A percentile compares a stretch with the other conserved stretches of the same genome.
phyloP scores from a whole-genome alignment of 2,329 filamentous ascomycete species.

The Phoma sp. region DNA sequence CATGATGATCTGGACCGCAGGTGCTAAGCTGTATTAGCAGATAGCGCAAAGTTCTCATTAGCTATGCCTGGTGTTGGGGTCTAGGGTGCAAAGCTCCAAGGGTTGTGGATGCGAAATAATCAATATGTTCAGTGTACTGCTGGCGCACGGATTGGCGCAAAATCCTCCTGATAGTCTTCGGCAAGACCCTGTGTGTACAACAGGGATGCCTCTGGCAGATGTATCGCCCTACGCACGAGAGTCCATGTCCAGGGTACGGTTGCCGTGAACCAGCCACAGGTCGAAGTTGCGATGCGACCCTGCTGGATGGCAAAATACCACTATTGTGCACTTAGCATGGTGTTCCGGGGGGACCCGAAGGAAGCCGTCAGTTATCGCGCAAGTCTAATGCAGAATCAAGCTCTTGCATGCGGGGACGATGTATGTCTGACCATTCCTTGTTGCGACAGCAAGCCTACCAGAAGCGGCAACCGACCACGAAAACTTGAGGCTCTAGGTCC shows the following conservation, averaged over 20 bases:
- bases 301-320: neutral
- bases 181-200: neutral
- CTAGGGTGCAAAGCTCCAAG: neutral
- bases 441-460: constrained; percentile 5
- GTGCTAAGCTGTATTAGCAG: neutral
- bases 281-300: constrained; percentile 4
- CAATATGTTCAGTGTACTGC: neutral
- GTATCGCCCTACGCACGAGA: neutral
- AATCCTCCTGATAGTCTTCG: neutral
- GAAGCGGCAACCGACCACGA: neutral
- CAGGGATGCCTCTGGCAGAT: neutral
- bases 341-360: neutral
- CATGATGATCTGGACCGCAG: constrained; percentile 1
- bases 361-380: constrained; percentile 4
- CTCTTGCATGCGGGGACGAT: constrained; percentile 1
- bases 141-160: neutral
- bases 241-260: neutral
- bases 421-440: constrained; percentile 7
- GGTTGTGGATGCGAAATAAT: neutral
- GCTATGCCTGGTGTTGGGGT: neutral
- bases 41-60: neutral
- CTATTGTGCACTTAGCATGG: constrained; percentile 11
- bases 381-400: constrained; percentile 3
- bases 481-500: neutral
- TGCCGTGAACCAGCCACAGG: neutral